A percentile compares a stretch with the other conserved stretches of the same genome.
phyloP scores from a whole-genome alignment of 2,329 filamentous ascomycete species.

The Colletotrichum sp. region DNA sequence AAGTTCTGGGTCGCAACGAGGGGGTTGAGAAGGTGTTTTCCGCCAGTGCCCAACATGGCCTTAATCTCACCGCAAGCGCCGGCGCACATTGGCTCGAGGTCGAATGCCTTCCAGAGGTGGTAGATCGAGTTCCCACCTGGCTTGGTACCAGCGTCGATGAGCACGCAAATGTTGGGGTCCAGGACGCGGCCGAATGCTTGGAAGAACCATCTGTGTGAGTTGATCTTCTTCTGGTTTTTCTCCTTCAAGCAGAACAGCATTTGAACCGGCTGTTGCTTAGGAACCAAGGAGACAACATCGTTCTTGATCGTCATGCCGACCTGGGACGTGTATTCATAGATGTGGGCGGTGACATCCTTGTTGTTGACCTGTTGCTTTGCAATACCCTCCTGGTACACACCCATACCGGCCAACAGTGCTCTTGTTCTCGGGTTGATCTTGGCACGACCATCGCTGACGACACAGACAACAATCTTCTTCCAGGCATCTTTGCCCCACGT shows the following conservation, averaged over 20 bases:
- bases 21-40: conserved; percentile 89
- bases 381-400: conserved; percentile 97
- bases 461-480: conserved; percentile 99
- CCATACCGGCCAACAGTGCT: conserved; percentile 88
- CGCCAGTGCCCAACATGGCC: conserved; percentile 86
- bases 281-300: conserved; percentile 81
- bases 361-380: conserved; percentile 97
- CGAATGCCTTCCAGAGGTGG: conserved; percentile 97
- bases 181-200: conserved; percentile 91
- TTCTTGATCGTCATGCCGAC: conserved; percentile 90
- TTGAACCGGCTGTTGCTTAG: conserved; percentile 89
- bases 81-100: conserved; percentile 95
- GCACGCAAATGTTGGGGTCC: conserved; percentile 94
- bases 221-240: conserved; percentile 99
- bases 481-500: conserved; percentile 98
- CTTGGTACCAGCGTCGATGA: conserved; percentile 94
- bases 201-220: conserved; percentile 99
- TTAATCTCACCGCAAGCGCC: conserved; percentile 99
- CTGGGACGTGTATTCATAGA: conserved; percentile 94
- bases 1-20: conserved; percentile 97
- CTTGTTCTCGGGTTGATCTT: conserved; percentile 95
- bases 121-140: conserved; percentile 96
- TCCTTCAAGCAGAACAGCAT: conserved; percentile 98
- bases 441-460: conserved; percentile 94
- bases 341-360: conserved; percentile 95